A percentile compares a stretch with the other conserved stretches of the same genome.
phyloP scores from a whole-genome alignment of 345 rosid species.

The rapeseed (Brassica napus) region DNA sequence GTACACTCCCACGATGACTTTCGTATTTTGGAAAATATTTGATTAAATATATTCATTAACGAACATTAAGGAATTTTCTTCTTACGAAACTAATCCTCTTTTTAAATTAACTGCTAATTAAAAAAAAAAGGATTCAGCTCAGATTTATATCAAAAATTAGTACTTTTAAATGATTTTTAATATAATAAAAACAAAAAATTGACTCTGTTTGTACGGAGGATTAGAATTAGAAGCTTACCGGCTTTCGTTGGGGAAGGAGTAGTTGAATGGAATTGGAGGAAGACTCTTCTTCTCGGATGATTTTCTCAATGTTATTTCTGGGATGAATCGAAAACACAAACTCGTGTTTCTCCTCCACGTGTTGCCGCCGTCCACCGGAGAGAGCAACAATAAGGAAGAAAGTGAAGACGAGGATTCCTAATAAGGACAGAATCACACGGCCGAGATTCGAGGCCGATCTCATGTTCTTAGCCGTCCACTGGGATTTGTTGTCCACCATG shows the following conservation, averaged over 20 bases:
- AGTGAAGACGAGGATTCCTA: constrained; percentile 55
- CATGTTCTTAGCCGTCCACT: constrained; percentile 48
- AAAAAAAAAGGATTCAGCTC: background rate
- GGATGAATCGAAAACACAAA: constrained; percentile 32
- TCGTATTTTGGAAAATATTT: background rate
- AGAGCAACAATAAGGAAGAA: constrained; percentile 49
- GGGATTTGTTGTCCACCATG: constrained; percentile 47
- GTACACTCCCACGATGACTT: constrained; percentile 27
- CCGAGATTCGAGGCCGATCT: constrained; percentile 53
- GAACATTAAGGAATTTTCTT: constrained; percentile 1
- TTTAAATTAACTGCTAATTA: background rate
- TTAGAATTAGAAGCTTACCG: constrained; percentile 11
- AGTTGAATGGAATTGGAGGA: constrained; percentile 20
- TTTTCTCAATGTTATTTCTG: constrained; percentile 33
- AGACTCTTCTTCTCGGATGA: constrained; percentile 8
- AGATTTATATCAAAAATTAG: background rate
- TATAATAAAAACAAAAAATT: background rate
- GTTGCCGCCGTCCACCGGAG: constrained; percentile 25
- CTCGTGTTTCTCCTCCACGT: constrained; percentile 30
- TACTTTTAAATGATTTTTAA: background rate
- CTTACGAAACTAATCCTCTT: constrained; percentile 12
- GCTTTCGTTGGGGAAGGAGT: background rate
- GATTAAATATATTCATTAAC: constrained; percentile 8
- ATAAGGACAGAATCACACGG: constrained; percentile 44
- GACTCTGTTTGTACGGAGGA: background rate